phyloP scores from a whole-genome alignment of 768 basidiomycete species.

The Gymnopilus dilepis region DNA sequence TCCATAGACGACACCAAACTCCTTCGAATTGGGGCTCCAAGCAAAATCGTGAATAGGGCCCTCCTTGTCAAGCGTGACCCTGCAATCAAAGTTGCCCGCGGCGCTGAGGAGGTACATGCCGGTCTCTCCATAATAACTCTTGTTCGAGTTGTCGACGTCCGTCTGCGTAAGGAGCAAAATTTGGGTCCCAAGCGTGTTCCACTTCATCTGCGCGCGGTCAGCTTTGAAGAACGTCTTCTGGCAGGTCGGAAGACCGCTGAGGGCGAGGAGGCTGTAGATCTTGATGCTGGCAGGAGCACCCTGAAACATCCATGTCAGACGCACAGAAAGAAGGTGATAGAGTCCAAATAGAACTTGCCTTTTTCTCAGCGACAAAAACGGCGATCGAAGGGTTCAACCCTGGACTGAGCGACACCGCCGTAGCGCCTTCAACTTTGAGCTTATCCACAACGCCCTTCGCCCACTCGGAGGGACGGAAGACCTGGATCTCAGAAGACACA shows the following conservation, averaged over 20 bases:
- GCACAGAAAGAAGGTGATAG: not conserved
- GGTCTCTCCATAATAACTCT: constrained; percentile 98
- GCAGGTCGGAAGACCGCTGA: constrained; percentile 68
- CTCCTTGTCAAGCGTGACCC: constrained; percentile 90
- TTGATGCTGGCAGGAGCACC: constrained; percentile 89
- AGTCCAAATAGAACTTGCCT: constrained; percentile 48
- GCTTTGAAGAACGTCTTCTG: constrained; percentile 97
- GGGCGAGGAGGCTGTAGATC: constrained; percentile 75
- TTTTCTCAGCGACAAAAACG: constrained; percentile 93
- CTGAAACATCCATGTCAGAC: constrained; percentile 37
- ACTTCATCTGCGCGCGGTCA: constrained; percentile 91
- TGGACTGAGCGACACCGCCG: constrained; percentile 76
- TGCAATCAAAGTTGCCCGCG: constrained; percentile 92
- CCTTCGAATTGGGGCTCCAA: constrained; percentile 97
- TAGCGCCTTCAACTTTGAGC: constrained; percentile 83
- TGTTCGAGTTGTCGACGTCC: constrained; percentile 96
- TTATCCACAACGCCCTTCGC: constrained; percentile 80
- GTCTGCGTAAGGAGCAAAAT: constrained; percentile 92
- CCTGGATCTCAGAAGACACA: constrained; percentile 81
- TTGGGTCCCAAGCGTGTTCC: constrained; percentile 94
- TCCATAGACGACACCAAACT: constrained; percentile 96
- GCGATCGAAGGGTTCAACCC: constrained; percentile 90
- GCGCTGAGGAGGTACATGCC: constrained; percentile 92
- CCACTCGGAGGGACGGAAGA: constrained; percentile 84
- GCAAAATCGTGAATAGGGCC: constrained; percentile 96